These are phyloP conservation scores for Suillus bovinus DNA, from an alignment of 768 basidiomycete species.

Conservation along the genomic window DNA sequence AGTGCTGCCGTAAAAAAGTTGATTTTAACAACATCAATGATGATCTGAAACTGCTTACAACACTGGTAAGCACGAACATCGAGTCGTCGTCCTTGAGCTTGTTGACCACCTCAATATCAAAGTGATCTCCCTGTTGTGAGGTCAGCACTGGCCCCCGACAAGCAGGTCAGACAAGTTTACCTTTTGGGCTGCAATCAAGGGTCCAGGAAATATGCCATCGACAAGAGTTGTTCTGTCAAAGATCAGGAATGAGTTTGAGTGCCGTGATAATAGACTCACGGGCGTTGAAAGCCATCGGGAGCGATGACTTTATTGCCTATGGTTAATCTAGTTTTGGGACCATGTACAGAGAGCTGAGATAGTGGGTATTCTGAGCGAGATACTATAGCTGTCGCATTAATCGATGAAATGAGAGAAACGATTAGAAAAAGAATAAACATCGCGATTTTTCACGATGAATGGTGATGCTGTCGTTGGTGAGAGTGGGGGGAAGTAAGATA, in stretches of 20 bases:
- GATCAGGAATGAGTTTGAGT: not conserved
- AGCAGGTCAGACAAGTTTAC: constrained; percentile 7
- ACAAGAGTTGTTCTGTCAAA: constrained; percentile 40
- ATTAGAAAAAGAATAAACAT: no score
- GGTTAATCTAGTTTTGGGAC: no score
- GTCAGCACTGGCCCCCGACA: constrained; percentile 1
- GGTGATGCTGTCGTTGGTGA: no score
- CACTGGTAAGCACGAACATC: constrained; percentile 50
- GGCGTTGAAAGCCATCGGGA: no score
- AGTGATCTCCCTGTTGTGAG: constrained; percentile 35
- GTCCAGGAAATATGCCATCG: constrained; percentile 44
- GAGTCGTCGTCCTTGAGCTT: constrained; percentile 41
- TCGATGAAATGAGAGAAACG: no score
- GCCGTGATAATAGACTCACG: no score
- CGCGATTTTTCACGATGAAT: no score
- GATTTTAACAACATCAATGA: not conserved
- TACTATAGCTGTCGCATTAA: no score
- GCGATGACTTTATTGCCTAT: no score
- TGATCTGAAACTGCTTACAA: constrained; percentile 36
- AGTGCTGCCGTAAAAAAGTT: constrained; percentile 40
- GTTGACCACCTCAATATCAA: constrained; percentile 48
- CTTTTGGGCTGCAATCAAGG: constrained; percentile 43
- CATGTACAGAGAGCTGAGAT: no score
- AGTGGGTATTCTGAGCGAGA: no score
- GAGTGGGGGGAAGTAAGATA: no score